Evolutionary conservation across 495 filamentous ascomycete species (phyloP), one percentile per base, ranked within the genome.

Genomic region (Lasiosphaeria ovina): DNA sequence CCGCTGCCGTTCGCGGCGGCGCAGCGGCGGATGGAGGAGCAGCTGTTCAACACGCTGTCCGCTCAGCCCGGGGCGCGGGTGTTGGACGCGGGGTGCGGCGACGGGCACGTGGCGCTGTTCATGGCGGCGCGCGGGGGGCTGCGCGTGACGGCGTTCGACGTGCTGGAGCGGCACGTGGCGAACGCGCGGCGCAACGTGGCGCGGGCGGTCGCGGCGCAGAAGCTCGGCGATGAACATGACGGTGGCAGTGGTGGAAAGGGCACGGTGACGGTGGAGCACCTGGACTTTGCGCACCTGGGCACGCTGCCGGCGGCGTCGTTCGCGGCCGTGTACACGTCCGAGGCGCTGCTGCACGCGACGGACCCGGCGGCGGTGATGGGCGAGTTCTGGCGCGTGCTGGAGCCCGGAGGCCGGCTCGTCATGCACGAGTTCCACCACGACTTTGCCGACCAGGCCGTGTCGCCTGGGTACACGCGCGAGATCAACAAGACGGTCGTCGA

Each of bases 71-170:
- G 6, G 9, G 16, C 49, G 3, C 35, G 44, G 17, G 44, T 59
- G 49, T 38, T 59, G 17, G 57, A 59, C 57, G 57, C 50, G 48
- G 57, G 57, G 17, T 59, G 57, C 57, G 57, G 57, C 35, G 57
- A 59, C 49, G 57, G 49, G 3, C 57, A 59, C 40, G 49, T 59
- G 5, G 57, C 57, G 12, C 40, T 53, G 3, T 48, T 52, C 38
- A 35, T 59, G n/a, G 57, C 49, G 14, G n/a, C 9, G 35, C 35
- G 49, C 35, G 57, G 57, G 17, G 16, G 24, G 34, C 44, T 59
- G 11, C 40, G 17, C 10, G 42, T 59, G 11, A 59, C 49, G 2
- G 57, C 57, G 2, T 53, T 59, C 12, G 57, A 59, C 32, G 24
- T 59, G 6, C 48, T 59, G 4, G 36, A 52, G 17, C 49, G 57